Evolutionary conservation across 169 alveolate genomes (phyloP).

Genomic region (Sarcocystis neurona): DNA sequence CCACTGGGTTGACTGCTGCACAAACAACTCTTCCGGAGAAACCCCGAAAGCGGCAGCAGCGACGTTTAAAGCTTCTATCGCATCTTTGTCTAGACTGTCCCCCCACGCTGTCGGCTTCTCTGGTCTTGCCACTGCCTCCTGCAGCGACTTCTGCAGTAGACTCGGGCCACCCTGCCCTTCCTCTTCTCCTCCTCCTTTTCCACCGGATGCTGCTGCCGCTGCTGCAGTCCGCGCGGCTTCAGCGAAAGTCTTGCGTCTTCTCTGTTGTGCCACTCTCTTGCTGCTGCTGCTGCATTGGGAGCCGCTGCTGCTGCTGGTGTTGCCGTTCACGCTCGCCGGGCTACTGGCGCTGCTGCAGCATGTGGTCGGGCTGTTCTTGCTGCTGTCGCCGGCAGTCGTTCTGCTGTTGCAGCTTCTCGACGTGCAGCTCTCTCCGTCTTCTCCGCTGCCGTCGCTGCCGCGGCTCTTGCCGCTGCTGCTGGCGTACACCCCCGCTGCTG

Average conservation of each 20-base stretch:
- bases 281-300: not conserved
- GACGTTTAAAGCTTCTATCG: constrained; percentile 33
- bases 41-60: constrained; percentile 52
- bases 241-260: not conserved
- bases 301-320: not conserved
- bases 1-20: constrained; percentile 53
- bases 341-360: no score
- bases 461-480: no score
- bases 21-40: constrained; percentile 55
- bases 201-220: not conserved
- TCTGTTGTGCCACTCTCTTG: not conserved
- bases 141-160: not conserved
- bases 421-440: no score
- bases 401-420: no score
- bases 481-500: no score
- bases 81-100: not conserved
- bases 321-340: not conserved
- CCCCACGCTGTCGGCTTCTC: constrained; percentile 10
- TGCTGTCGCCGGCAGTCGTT: no score
- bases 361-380: no score
- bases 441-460: no score
- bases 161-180: not conserved
- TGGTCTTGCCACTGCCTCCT: not conserved
- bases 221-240: not conserved
- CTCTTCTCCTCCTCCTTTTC: not conserved